These are phyloP conservation scores for Piromyces sp. DNA, from an alignment of 192 early-diverging fungal species.

Conservation along the genomic window DNA sequence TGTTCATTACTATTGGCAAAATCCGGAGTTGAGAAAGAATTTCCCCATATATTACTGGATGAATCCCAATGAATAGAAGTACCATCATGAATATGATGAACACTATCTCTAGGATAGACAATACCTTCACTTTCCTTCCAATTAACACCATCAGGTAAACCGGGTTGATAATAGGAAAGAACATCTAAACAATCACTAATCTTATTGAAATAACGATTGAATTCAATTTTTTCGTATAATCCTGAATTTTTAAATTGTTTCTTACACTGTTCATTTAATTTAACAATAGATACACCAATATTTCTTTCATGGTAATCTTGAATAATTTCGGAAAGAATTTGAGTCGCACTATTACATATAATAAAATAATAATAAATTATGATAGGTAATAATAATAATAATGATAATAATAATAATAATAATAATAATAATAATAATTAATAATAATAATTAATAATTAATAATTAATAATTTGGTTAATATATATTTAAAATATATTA, in stretches of 20 bases:
- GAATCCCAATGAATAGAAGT: not conserved
- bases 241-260: slow-evolving; percentile 56
- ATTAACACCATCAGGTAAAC: not conserved
- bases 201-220: not conserved
- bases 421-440: not conserved
- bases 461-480: too few species aligned
- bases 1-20: not conserved
- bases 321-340: slow-evolving; percentile 80
- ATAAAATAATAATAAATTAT: not conserved
- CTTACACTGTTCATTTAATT: slow-evolving; percentile 53
- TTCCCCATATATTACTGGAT: not conserved
- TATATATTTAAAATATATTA: too few species aligned
- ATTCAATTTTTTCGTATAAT: slow-evolving; percentile 26
- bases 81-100: not conserved
- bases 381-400: not conserved
- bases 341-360: slow-evolving; percentile 34
- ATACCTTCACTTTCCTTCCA: not conserved
- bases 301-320: slow-evolving; percentile 59
- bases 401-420: not conserved
- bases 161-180: not conserved
- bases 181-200: not conserved
- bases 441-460: not conserved
- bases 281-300: slow-evolving; percentile 83
- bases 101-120: not conserved
- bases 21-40: not conserved